phyloP scores from a whole-genome alignment of 805 yeast species.

The Scheffersomyces lignosus region DNA sequence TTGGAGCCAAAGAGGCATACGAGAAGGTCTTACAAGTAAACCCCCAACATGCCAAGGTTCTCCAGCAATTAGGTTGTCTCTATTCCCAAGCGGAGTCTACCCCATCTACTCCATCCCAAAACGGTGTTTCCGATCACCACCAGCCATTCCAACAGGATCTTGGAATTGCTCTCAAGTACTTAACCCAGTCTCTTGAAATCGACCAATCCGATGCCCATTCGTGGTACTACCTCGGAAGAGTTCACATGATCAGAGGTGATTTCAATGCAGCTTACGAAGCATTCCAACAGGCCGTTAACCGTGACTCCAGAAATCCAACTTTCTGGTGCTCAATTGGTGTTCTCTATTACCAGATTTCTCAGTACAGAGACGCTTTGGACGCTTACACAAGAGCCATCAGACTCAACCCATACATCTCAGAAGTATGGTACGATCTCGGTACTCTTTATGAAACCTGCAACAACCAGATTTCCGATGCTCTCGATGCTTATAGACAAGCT shows the following conservation, averaged over 20 bases:
- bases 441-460: conserved; percentile 96
- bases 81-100: conserved; percentile 63
- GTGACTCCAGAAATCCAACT: conserved; percentile 95
- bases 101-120: conserved; percentile 18
- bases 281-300: conserved; percentile 96
- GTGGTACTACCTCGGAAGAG: conserved; percentile 96
- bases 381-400: conserved; percentile 97
- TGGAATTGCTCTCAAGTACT: conserved; percentile 75
- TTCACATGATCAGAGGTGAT: conserved; percentile 94
- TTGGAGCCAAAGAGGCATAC: conserved; percentile 91
- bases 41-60: conserved; percentile 93
- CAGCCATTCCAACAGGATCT: conserved; percentile 72
- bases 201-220: conserved; percentile 92
- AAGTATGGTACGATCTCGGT: conserved; percentile 98
- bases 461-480: conserved; percentile 90
- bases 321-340: conserved; percentile 98
- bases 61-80: conserved; percentile 94
- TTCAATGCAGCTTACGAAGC: conserved; percentile 97
- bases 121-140: conserved; percentile 36
- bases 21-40: conserved; percentile 87
- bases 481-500: conserved; percentile 96
- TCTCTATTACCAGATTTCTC: conserved; percentile 91
- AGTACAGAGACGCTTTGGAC: conserved; percentile 94
- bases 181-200: conserved; percentile 84
- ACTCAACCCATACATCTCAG: conserved; percentile 91